Conservation (phyloP, 441 rosid species). For the Euphorbia corollata region DNA sequence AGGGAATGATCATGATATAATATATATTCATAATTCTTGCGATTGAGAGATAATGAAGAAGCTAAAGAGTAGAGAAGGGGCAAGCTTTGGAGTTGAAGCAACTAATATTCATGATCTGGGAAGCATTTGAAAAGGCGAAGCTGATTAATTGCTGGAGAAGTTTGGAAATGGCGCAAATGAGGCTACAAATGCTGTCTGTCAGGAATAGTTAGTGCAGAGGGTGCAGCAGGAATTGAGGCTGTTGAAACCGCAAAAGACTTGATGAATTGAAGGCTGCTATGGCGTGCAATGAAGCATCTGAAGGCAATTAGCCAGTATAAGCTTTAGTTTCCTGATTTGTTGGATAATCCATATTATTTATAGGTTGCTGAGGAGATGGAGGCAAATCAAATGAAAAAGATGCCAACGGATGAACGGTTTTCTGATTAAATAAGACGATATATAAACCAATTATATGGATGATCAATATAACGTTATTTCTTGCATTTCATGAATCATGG, state of each 20-base stretch:
- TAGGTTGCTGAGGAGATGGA: slow-evolving; percentile 67
- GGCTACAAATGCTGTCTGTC: slow-evolving; percentile 55
- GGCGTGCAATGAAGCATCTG: neutral
- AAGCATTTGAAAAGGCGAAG: slow-evolving; percentile 86
- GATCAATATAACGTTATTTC: neutral
- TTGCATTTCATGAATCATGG: neutral
- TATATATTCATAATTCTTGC: too few relatives aligned
- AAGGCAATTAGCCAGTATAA: neutral
- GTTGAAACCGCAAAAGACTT: slow-evolving; percentile 45
- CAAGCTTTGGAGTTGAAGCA: slow-evolving; percentile 81
- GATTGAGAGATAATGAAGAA: too few relatives aligned
- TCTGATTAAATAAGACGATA: slow-evolving; percentile 12
- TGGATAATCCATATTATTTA: neutral
- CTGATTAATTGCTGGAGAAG: slow-evolving; percentile 67
- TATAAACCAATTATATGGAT: neutral
- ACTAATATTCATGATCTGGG: slow-evolving; percentile 63
- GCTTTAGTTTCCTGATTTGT: neutral
- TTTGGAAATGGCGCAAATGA: slow-evolving; percentile 75
- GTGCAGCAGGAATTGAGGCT: slow-evolving; percentile 54
- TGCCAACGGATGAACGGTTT: slow-evolving; percentile 67
- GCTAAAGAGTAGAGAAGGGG: too few relatives aligned
- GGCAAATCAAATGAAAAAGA: slow-evolving; percentile 59
- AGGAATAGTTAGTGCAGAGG: slow-evolving; percentile 58
- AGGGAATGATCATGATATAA: too few relatives aligned
- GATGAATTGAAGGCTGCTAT: slow-evolving; percentile 5